Percentiles rank a stretch among this genome's conserved stretches.
phyloP scores from a whole-genome alignment of 768 basidiomycete species.

The Macrocybe gigantea region DNA sequence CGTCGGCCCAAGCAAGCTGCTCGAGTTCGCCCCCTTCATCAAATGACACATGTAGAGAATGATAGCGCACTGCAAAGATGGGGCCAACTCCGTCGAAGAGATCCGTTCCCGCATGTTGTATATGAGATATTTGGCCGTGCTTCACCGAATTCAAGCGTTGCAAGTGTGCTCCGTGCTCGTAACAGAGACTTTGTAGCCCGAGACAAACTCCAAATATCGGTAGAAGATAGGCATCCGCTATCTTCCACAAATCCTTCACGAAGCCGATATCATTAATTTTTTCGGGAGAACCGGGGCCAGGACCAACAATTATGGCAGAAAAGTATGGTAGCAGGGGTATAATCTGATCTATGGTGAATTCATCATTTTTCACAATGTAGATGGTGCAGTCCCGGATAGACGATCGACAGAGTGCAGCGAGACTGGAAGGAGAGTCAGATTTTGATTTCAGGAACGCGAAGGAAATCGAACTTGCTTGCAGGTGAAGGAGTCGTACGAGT shows the following conservation, averaged over 20 bases:
- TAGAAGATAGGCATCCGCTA: conserved; percentile 42
- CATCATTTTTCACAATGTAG: conserved; percentile 72
- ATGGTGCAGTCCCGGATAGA: conserved; percentile 58
- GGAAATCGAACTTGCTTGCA: conserved; percentile 54
- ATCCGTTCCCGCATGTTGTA: conserved; percentile 52
- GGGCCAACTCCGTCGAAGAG: conserved; percentile 54
- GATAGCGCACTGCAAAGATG: conserved; percentile 69
- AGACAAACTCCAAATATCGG: conserved; percentile 84
- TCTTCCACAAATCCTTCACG: conserved; percentile 65
- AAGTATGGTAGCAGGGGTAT: conserved; percentile 52
- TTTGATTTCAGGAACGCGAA: background rate
- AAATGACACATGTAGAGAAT: conserved; percentile 66
- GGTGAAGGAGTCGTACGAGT: conserved; percentile 88
- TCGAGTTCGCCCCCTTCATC: conserved; percentile 43
- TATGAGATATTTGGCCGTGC: conserved; percentile 67
- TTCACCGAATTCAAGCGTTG: conserved; percentile 62
- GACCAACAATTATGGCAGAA: conserved; percentile 67
- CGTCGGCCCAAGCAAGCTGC: conserved; percentile 68
- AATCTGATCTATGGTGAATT: conserved; percentile 43
- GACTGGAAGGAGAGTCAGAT: conserved; percentile 30
- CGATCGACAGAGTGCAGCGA: conserved; percentile 63
- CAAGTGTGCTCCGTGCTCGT: conserved; percentile 59
- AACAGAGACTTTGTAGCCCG: conserved; percentile 70
- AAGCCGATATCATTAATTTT: conserved; percentile 59
- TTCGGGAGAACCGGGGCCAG: conserved; percentile 76